phyloP scores from a whole-genome alignment of 352 stramenopile species.

The Phytopythium cucurbitacearum region DNA sequence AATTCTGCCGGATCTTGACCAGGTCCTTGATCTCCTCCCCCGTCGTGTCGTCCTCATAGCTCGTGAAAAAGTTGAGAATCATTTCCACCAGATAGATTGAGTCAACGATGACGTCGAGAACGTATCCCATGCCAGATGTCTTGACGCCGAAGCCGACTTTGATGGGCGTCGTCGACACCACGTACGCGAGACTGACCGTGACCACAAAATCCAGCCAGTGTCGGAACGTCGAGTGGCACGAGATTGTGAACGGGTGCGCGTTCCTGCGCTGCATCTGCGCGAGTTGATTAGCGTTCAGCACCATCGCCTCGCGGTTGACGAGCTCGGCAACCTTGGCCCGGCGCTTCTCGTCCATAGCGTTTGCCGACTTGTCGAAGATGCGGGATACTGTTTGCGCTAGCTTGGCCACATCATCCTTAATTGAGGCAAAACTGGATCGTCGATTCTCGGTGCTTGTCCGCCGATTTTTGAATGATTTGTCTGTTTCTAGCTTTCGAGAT shows the following conservation, averaged over 20 bases:
- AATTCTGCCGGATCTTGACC: slow-evolving; percentile 47
- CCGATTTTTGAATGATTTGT: neutral
- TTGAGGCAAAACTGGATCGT: slow-evolving; percentile 11
- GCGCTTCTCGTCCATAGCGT: slow-evolving; percentile 28
- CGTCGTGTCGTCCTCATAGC: slow-evolving; percentile 54
- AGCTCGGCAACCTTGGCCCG: slow-evolving; percentile 46
- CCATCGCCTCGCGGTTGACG: slow-evolving; percentile 55
- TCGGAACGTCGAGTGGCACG: slow-evolving; percentile 51
- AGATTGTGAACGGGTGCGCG: slow-evolving; percentile 48
- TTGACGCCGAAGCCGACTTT: slow-evolving; percentile 50
- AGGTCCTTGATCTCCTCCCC: slow-evolving; percentile 60
- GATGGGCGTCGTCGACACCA: slow-evolving; percentile 48
- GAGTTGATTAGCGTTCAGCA: slow-evolving; percentile 53
- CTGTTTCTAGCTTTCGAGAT: neutral
- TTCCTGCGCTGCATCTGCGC: slow-evolving; percentile 51
- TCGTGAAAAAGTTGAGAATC: slow-evolving; percentile 59
- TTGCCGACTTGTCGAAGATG: slow-evolving; percentile 34
- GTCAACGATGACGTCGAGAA: slow-evolving; percentile 45
- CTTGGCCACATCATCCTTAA: slow-evolving; percentile 23
- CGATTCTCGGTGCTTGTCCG: slow-evolving; percentile 4
- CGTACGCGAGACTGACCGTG: slow-evolving; percentile 41
- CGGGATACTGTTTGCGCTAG: slow-evolving; percentile 30
- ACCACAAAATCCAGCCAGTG: slow-evolving; percentile 63
- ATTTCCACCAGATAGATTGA: slow-evolving; percentile 55
- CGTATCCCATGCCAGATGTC: slow-evolving; percentile 22